A percentile compares a stretch with the other conserved stretches of the same genome.
These are phyloP conservation scores for Dictyophora rubrovolvata DNA, from an alignment of 768 basidiomycete genomes.

Conservation along the genomic window DNA sequence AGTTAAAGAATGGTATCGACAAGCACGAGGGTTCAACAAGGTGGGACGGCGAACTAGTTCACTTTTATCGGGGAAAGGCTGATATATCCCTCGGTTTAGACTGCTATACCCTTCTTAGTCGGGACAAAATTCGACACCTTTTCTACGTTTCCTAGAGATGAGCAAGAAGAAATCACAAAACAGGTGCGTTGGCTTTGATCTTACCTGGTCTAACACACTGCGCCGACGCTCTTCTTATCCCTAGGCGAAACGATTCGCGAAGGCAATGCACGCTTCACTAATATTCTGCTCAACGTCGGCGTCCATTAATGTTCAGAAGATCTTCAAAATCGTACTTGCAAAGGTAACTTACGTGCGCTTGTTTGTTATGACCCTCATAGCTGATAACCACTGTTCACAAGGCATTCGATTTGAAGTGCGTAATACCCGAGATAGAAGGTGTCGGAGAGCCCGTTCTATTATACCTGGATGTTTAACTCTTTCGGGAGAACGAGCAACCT, in stretches of 20 bases:
- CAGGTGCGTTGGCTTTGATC: constrained; percentile 43
- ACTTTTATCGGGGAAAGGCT: not conserved
- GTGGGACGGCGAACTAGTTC: constrained; percentile 32
- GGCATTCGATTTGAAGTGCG: constrained; percentile 97
- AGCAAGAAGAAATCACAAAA: constrained; percentile 99
- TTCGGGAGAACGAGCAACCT: not conserved
- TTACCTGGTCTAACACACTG: not conserved
- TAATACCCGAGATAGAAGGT: constrained; percentile 94
- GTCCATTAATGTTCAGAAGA: constrained; percentile 99
- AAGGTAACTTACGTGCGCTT: constrained; percentile 34
- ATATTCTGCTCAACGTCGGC: constrained; percentile 99
- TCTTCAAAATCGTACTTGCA: constrained; percentile 94
- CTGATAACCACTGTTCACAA: not conserved
- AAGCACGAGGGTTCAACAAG: constrained; percentile 98
- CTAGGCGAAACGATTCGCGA: constrained; percentile 94
- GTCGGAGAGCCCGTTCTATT: constrained; percentile 93
- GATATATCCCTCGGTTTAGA: constrained; percentile 36
- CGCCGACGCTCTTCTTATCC: constrained; percentile 6
- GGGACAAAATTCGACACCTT: constrained; percentile 99
- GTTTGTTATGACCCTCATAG: not conserved
- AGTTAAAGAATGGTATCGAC: constrained; percentile 99
- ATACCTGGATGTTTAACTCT: constrained; percentile 70
- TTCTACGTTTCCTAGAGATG: constrained; percentile 89
- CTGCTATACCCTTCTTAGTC: constrained; percentile 95
- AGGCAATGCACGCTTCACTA: constrained; percentile 98